Percentiles rank a stretch among this genome's conserved stretches.
phyloP scores from a whole-genome alignment of 108 stramenopile species.

The Fragilariopsis cylindrus region DNA sequence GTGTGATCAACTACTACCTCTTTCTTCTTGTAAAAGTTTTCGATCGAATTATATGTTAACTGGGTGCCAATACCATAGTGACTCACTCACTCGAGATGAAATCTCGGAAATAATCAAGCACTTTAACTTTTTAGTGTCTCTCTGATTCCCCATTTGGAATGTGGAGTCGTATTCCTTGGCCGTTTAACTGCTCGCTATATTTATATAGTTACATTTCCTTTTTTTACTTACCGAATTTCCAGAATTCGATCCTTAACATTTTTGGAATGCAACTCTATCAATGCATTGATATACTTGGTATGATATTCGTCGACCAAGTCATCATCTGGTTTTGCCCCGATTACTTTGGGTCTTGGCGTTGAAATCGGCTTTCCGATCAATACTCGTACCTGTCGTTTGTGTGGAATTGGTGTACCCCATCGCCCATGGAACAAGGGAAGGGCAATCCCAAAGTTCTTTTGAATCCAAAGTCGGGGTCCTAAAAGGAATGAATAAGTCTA shows the following conservation, averaged over 20 bases:
- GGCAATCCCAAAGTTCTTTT: slow-evolving; percentile 52
- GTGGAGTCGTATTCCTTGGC: no score
- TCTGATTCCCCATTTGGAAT: no score
- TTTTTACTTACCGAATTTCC: slow-evolving; percentile 17
- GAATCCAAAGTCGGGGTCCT: slow-evolving; percentile 41
- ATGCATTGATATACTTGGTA: slow-evolving; percentile 46
- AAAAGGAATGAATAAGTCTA: not conserved
- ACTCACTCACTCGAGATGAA: no score
- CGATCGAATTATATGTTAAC: no score
- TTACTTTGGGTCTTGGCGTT: slow-evolving; percentile 26
- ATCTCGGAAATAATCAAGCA: no score
- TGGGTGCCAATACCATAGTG: no score
- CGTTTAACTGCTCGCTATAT: not conserved
- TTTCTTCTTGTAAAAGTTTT: no score
- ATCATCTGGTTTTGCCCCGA: slow-evolving; percentile 41
- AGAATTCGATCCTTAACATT: slow-evolving; percentile 24
- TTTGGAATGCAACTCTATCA: slow-evolving; percentile 49
- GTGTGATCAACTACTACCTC: no score
- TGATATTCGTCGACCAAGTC: slow-evolving; percentile 53
- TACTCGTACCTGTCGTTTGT: slow-evolving; percentile 16
- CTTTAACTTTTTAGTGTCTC: no score
- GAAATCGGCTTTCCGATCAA: slow-evolving; percentile 53
- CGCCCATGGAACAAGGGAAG: slow-evolving; percentile 51
- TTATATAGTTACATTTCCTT: not conserved
- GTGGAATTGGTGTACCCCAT: slow-evolving; percentile 15